Conservation (phyloP, 306 rosid genomes). For the Hippophae gyantsensis region DNA sequence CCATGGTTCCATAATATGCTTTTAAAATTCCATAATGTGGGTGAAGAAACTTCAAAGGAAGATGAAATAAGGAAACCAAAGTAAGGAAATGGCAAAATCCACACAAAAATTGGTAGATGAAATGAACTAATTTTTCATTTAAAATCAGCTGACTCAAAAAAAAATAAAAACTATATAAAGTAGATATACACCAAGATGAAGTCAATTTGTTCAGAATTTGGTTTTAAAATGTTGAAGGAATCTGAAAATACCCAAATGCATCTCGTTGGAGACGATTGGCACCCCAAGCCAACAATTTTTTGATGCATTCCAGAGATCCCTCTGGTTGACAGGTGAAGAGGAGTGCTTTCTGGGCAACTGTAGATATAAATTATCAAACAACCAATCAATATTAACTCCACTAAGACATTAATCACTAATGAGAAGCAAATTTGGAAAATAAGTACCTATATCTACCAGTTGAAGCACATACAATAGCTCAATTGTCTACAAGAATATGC, state of each 20-base stretch:
- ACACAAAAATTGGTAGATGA: background rate
- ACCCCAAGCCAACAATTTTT: constrained; percentile 87
- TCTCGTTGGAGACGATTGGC: constrained; percentile 92
- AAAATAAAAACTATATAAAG: background rate
- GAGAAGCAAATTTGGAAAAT: background rate
- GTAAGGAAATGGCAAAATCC: background rate
- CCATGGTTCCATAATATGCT: no score
- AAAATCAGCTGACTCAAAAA: no score
- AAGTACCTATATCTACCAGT: constrained; percentile 78
- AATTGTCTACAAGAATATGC: constrained; percentile 60
- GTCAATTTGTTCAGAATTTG: background rate
- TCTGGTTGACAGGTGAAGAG: constrained; percentile 93
- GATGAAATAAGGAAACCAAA: no score
- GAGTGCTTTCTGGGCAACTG: constrained; percentile 89
- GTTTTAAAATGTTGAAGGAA: constrained; percentile 6
- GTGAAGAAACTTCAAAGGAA: no score
- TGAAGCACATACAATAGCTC: constrained; percentile 89
- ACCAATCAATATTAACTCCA: constrained; percentile 9
- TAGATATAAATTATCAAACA: constrained; percentile 24
- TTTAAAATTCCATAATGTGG: no score
- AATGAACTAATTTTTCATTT: background rate
- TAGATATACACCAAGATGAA: background rate
- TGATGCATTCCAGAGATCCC: constrained; percentile 80
- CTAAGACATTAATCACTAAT: background rate
- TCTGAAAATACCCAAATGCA: constrained; percentile 59